Percentiles rank a stretch among this genome's conserved stretches.
These are phyloP conservation scores for Pisolithus albus DNA, from an alignment of 768 basidiomycete species.

Conservation along the genomic window DNA sequence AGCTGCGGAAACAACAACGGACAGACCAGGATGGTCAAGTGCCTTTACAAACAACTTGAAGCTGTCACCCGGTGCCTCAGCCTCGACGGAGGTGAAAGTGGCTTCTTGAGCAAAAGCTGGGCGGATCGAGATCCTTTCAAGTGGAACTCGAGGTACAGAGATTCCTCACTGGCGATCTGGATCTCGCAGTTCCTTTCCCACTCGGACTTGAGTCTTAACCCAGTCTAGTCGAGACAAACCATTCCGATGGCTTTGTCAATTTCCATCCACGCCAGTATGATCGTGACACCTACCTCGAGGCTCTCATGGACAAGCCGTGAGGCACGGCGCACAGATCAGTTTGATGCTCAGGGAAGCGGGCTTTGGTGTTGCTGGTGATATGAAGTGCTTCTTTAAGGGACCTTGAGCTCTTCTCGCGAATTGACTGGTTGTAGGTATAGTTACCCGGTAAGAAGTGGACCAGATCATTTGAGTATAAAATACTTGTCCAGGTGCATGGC, in stretches of 20 bases:
- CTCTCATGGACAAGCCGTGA: slow-evolving; percentile 49
- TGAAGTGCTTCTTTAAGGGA: slow-evolving; percentile 50
- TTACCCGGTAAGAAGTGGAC: slow-evolving; percentile 46
- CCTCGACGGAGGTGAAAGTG: slow-evolving; percentile 34
- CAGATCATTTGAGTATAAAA: slow-evolving; percentile 54
- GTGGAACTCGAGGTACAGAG: background rate
- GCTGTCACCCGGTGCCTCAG: slow-evolving; percentile 37
- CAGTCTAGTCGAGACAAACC: slow-evolving; percentile 48
- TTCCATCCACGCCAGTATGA: slow-evolving; percentile 65
- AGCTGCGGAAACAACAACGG: slow-evolving; percentile 49
- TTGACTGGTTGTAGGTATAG: slow-evolving; percentile 8
- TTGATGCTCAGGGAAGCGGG: slow-evolving; percentile 34
- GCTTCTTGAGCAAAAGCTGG: slow-evolving; percentile 60
- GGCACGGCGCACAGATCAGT: slow-evolving; percentile 48
- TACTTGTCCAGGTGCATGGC: slow-evolving; percentile 51
- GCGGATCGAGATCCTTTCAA: background rate
- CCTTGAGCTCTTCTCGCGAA: slow-evolving; percentile 24
- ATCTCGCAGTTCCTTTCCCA: slow-evolving; percentile 45
- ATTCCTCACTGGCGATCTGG: slow-evolving; percentile 46
- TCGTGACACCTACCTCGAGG: slow-evolving; percentile 54
- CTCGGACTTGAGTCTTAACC: slow-evolving; percentile 40
- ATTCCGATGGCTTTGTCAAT: slow-evolving; percentile 49
- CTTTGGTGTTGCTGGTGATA: slow-evolving; percentile 47
- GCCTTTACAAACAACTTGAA: slow-evolving; percentile 40
- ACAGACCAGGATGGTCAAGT: slow-evolving; percentile 33